Percentiles rank a stretch among this genome's conserved stretches.
Conservation (phyloP, 805 yeast species). For the Suhomyces sp. region DNA sequence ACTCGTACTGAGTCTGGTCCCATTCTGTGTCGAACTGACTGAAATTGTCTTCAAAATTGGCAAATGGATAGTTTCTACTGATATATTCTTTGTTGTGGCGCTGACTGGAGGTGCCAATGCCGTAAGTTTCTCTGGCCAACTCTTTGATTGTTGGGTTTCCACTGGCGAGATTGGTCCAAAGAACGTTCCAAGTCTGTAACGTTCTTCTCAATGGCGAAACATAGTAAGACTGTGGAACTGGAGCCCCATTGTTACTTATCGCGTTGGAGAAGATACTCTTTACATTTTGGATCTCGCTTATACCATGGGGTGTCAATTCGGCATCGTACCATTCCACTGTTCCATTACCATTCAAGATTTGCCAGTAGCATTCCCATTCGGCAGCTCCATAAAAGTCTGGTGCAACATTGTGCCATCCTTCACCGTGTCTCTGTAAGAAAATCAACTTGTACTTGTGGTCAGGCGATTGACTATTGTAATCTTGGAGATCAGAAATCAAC, state of each 20-base stretch:
- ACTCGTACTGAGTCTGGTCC: constrained; percentile 21
- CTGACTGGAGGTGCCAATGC: constrained; percentile 28
- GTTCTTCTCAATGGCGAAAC: constrained; percentile 32
- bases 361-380: constrained; percentile 30
- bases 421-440: constrained; percentile 33
- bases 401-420: constrained; percentile 32
- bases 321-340: constrained; percentile 32
- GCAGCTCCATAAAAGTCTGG: constrained; percentile 10
- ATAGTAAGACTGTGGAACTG: constrained; percentile 26
- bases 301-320: constrained; percentile 22
- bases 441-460: constrained; percentile 19
- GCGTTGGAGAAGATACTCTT: not conserved
- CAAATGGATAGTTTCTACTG: constrained; percentile 15
- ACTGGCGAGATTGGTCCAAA: constrained; percentile 16
- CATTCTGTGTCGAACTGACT: constrained; percentile 23
- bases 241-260: constrained; percentile 8
- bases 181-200: constrained; percentile 25
- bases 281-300: constrained; percentile 13
- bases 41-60: constrained; percentile 25
- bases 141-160: constrained; percentile 24
- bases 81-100: constrained; percentile 25
- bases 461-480: constrained; percentile 4
- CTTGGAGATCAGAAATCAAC: constrained; percentile 13
- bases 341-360: constrained; percentile 17
- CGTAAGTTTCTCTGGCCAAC: constrained; percentile 30